Conservation (phyloP, 768 basidiomycete genomes). For the Leucocoprinus birnbaumii region DNA sequence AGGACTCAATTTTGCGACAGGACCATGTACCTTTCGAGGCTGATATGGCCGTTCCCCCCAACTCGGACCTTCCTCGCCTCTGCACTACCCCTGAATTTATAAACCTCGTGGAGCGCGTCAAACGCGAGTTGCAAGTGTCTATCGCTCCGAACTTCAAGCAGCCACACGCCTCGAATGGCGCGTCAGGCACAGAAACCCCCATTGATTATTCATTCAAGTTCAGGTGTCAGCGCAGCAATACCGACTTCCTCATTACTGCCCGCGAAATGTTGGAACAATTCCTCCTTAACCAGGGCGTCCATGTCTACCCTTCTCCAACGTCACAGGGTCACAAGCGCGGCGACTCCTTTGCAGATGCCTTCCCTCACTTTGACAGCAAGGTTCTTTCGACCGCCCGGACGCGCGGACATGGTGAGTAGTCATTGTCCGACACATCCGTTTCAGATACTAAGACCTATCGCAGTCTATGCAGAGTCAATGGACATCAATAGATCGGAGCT, state of each 20-base stretch:
- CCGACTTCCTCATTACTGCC: slow-evolving; percentile 87
- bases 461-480: slow-evolving; percentile 57
- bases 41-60: slow-evolving; percentile 87
- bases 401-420: slow-evolving; percentile 51
- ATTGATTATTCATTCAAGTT: slow-evolving; percentile 93
- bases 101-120: slow-evolving; percentile 85
- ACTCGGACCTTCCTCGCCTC: slow-evolving; percentile 72
- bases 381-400: slow-evolving; percentile 78
- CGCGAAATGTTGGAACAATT: slow-evolving; percentile 94
- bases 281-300: slow-evolving; percentile 78
- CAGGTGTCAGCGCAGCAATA: slow-evolving; percentile 91
- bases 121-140: slow-evolving; percentile 91
- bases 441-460: background rate
- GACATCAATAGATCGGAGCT: slow-evolving; percentile 73
- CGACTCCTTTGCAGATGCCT: slow-evolving; percentile 93
- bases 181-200: slow-evolving; percentile 47
- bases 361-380: slow-evolving; percentile 96
- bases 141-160: slow-evolving; percentile 79
- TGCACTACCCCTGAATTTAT: slow-evolving; percentile 79
- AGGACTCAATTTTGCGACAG: slow-evolving; percentile 34
- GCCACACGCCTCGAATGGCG: slow-evolving; percentile 41
- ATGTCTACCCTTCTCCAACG: slow-evolving; percentile 76
- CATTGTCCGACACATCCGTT: slow-evolving; percentile 4
- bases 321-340: slow-evolving; percentile 81
- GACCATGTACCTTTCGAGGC: slow-evolving; percentile 97